Evolutionary conservation across 2,329 filamentous ascomycete species (phyloP).

Genomic region (Graphilbum fragrans): DNA sequence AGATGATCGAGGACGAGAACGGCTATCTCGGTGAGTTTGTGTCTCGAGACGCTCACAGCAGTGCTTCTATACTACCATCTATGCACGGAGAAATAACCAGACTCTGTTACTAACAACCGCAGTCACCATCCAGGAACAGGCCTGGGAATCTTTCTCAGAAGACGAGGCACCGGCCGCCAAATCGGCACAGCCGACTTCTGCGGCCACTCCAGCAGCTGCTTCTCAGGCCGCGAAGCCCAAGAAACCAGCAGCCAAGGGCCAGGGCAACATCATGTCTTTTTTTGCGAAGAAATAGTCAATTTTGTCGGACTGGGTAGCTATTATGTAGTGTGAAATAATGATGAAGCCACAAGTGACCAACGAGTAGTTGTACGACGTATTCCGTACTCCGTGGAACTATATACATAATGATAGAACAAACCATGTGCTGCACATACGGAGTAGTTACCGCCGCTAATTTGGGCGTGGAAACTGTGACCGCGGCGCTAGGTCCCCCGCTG

Average conservation of each 20-base stretch:
- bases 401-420: too few relatives aligned
- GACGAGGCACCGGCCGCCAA: slow-evolving; percentile 52
- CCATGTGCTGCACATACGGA: too few relatives aligned
- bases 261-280: slow-evolving; percentile 86
- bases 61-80: too few relatives aligned
- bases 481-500: too few relatives aligned
- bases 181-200: slow-evolving; percentile 31
- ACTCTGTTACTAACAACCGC: slow-evolving; percentile 1
- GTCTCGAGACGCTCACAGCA: too few relatives aligned
- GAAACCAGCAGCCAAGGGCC: slow-evolving; percentile 47
- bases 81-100: too few relatives aligned
- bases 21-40: slow-evolving; percentile 66
- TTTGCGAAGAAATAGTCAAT: slow-evolving; percentile 66
- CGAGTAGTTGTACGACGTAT: too few relatives aligned
- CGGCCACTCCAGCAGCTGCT: slow-evolving; percentile 28
- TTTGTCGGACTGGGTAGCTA: not conserved
- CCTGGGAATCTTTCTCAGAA: slow-evolving; percentile 90
- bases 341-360: too few relatives aligned
- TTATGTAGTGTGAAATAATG: too few relatives aligned
- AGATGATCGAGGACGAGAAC: slow-evolving; percentile 74
- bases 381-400: too few relatives aligned
- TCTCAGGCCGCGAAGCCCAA: slow-evolving; percentile 36
- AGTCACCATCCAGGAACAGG: slow-evolving; percentile 78
- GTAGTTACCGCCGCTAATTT: too few relatives aligned
- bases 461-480: too few relatives aligned